These are phyloP conservation scores for Quillaja saponaria DNA, from an alignment of 306 rosid genomes.

Conservation along the genomic window DNA sequence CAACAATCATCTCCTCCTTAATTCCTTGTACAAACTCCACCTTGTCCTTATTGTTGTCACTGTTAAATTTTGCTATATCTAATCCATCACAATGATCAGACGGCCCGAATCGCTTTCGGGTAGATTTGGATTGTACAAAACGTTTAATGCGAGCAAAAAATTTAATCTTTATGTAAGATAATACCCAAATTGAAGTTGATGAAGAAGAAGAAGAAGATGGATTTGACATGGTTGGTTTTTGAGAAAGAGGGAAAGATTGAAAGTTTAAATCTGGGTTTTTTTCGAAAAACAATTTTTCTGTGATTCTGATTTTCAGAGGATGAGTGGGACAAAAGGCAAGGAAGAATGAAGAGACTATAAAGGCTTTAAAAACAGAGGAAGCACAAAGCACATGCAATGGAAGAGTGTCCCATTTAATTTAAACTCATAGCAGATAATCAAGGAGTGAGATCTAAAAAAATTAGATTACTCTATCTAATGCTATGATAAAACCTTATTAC, in stretches of 20 bases:
- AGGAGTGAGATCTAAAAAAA: constrained; percentile 19
- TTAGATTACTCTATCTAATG: constrained; percentile 8
- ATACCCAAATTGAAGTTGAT: constrained; percentile 56
- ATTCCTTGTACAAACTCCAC: constrained; percentile 23
- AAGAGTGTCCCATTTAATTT: constrained; percentile 28
- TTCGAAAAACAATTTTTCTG: neutral
- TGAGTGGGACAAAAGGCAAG: constrained; percentile 4
- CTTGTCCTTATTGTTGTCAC: constrained; percentile 26
- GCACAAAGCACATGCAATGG: constrained; percentile 52
- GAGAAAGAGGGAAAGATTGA: constrained; percentile 18
- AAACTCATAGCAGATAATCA: constrained; percentile 30
- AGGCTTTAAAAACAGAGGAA: constrained; percentile 33
- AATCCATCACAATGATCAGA: constrained; percentile 25
- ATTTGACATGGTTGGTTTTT: constrained; percentile 50
- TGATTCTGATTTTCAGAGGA: constrained; percentile 13
- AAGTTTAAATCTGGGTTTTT: constrained; percentile 31
- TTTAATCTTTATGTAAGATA: constrained; percentile 63
- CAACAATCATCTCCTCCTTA: constrained; percentile 31
- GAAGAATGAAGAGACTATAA: neutral
- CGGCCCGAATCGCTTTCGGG: constrained; percentile 43
- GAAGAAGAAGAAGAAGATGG: constrained; percentile 47
- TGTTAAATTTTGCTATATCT: constrained; percentile 22
- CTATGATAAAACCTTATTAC: too few species aligned
- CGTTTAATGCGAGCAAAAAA: constrained; percentile 68
- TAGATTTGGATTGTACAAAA: constrained; percentile 61